Conservation (phyloP, 1,139 yeast genomes). For the Saccharomyces hybrid region DNA sequence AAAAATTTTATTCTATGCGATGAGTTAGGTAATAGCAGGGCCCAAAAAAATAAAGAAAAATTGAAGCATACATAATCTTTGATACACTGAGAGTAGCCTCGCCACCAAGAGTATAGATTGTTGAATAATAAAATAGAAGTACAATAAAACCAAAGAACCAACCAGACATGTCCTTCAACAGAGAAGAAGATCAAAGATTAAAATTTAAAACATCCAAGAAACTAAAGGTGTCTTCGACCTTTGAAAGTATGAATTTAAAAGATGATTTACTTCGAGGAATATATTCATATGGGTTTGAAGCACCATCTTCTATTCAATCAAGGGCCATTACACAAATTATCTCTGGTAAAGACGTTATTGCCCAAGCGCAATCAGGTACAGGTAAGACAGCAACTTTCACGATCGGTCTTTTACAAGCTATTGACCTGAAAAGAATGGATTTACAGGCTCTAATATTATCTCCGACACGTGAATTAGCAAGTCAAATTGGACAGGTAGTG, state of each 20-base stretch:
- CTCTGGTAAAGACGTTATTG: conserved; percentile 84
- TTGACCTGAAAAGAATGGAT: conserved; percentile 60
- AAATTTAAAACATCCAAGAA: conserved; percentile 57
- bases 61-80: background rate
- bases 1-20: background rate
- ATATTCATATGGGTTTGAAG: conserved; percentile 85
- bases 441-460: conserved; percentile 76
- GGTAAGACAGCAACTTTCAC: conserved; percentile 97
- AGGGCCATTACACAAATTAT: conserved; percentile 91
- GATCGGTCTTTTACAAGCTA: conserved; percentile 78
- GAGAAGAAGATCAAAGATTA: conserved; percentile 49
- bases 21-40: background rate
- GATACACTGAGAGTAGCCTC: background rate
- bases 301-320: conserved; percentile 92
- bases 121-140: background rate
- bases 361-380: conserved; percentile 97
- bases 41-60: background rate
- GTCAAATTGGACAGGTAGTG: conserved; percentile 81
- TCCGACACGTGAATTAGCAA: conserved; percentile 91
- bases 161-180: conserved; percentile 44
- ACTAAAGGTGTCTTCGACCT: conserved; percentile 55
- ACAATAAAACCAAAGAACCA: background rate
- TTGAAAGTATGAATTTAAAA: conserved; percentile 73
- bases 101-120: background rate
- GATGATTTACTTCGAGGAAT: conserved; percentile 66